Conservation (phyloP, 2,329 filamentous ascomycete species). For the Drechslerella coelobrocha region DNA sequence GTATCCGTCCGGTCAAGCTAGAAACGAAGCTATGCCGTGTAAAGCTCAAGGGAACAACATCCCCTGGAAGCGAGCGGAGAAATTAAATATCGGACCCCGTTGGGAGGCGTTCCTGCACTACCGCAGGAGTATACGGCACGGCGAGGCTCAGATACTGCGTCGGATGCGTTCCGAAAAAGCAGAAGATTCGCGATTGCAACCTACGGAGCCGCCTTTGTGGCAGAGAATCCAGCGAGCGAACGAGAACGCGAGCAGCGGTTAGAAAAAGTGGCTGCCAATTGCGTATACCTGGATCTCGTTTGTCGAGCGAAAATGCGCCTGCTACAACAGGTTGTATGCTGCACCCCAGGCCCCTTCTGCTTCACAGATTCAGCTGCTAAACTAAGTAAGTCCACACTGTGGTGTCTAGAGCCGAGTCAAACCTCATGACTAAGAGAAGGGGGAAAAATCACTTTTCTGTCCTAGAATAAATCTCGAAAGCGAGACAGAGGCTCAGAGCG, state of each 20-base stretch:
- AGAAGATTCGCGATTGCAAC: background rate
- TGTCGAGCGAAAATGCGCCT: too few species aligned
- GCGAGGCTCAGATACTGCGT: too few species aligned
- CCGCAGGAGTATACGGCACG: background rate
- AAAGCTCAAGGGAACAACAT: background rate
- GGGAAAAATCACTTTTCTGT: too few species aligned
- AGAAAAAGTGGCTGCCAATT: too few species aligned
- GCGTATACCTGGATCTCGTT: too few species aligned
- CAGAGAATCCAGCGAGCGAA: background rate
- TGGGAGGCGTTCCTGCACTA: background rate
- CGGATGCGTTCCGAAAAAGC: too few species aligned
- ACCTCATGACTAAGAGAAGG: slow-evolving; percentile 41
- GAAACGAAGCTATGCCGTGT: background rate
- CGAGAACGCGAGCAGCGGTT: background rate
- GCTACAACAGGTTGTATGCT: background rate
- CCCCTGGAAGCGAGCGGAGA: background rate
- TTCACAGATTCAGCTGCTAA: slow-evolving; percentile 14
- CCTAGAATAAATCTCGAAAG: slow-evolving; percentile 3
- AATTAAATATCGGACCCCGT: background rate
- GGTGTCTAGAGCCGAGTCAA: background rate
- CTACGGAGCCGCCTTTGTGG: background rate
- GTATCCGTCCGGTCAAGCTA: too few species aligned
- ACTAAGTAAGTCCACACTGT: slow-evolving; percentile 14
- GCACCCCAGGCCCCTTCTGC: background rate
- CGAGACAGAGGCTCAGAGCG: slow-evolving; percentile 25